Evolutionary conservation across 805 yeast species (phyloP), one percentile per base, ranked within the genome.

Genomic region (Saturnispora sanitii): DNA sequence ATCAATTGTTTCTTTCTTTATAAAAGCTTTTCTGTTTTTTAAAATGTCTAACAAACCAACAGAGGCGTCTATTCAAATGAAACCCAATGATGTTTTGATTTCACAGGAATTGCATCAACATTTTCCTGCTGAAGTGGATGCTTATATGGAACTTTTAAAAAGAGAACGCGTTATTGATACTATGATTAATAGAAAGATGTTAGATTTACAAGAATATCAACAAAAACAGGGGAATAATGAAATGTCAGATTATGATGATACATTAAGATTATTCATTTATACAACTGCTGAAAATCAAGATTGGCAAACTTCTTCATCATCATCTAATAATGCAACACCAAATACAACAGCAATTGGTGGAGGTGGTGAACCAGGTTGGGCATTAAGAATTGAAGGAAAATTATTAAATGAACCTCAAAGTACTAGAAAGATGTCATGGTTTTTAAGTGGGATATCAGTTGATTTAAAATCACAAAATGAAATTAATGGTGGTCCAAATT

Each of bases 151-250:
- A 40, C 66, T 90, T 35, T 71, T 73, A 48, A 86, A 82, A 7
- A 85, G 88, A n/a, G 98, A 92, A 58, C 73, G 77, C 45, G 71
- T 77, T 47, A 62, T 90, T 35, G 97, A 92, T 58, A 73, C 90
- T 42, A 70, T 83, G 48, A 76, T 85, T 29, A 77, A 88, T 34
- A 75, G 94, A 45, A 90, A 90, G 58, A 73, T 85, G 46, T 71
- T 84, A 41, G 97, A 90, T 53, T 68, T 87, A 43, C 94, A 85
- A 57, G 94, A 88, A 44, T 54, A 68, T 66, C 57, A 63, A 68
- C 45, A 69, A 68, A 37, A 38, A 20, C 22, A 45, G 15, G 35
- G 30, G 6, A 42, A 45, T 11, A 25, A 18, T 16, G 42, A 70
- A 64, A 49, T 69, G 62, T 57, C 65, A 52, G 64, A 59, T 47